These are phyloP conservation scores for Chaetomium strumarium DNA, from an alignment of 2,329 filamentous ascomycete species.

Conservation along the genomic window DNA sequence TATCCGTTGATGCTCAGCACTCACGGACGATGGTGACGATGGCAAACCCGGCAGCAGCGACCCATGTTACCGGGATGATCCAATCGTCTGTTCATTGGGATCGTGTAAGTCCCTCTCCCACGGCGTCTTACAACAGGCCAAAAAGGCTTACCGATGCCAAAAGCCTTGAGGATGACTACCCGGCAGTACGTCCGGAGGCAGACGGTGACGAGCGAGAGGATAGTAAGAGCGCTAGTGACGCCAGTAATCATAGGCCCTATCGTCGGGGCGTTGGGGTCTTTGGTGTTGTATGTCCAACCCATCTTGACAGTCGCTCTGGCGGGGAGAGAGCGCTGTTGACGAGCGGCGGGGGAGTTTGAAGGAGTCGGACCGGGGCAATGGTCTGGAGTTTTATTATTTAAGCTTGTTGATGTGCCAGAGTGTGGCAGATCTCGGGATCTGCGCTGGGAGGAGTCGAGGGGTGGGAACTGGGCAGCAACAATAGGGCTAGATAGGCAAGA, in stretches of 20 bases:
- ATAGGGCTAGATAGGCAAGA: no score
- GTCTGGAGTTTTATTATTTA: no score
- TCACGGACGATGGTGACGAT: constrained; percentile 33
- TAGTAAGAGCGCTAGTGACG: constrained; percentile 28
- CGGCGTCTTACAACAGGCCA: not conserved
- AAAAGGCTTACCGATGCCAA: constrained; percentile 29
- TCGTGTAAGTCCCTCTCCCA: not conserved
- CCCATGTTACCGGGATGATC: constrained; percentile 29
- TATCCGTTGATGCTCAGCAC: constrained; percentile 15
- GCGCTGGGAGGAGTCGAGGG: no score
- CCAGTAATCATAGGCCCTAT: constrained; percentile 30
- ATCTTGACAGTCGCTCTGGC: constrained; percentile 20
- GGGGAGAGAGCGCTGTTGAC: no score
- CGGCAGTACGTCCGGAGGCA: constrained; percentile 33
- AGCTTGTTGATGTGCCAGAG: no score
- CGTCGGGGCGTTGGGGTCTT: constrained; percentile 30
- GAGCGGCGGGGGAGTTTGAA: no score
- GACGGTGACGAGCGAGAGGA: constrained; percentile 29
- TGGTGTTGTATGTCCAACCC: constrained; percentile 35
- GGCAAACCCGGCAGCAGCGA: constrained; percentile 32
- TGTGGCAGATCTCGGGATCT: no score
- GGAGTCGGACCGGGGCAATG: no score
- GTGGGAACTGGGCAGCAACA: no score
- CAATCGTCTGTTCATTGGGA: constrained; percentile 28
- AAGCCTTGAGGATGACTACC: constrained; percentile 30